Evolutionary conservation across 2,329 filamentous ascomycete genomes (phyloP).

Genomic region (Phaeomoniella chlamydospora): DNA sequence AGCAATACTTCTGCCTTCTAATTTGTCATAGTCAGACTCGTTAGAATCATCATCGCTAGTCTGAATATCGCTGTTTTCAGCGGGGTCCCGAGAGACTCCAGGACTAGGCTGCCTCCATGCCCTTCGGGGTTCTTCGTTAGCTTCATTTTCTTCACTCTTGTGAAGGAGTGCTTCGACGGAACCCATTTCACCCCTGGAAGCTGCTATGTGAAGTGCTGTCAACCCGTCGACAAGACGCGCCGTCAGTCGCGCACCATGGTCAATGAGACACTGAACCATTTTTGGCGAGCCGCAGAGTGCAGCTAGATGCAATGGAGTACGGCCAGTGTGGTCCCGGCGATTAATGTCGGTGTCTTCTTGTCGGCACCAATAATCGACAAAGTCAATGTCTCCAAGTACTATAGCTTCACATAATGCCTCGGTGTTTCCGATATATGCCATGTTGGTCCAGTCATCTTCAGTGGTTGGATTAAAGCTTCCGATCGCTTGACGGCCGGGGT

Average conservation of each 20-base stretch:
- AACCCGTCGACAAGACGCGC: constrained; percentile 64
- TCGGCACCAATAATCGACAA: constrained; percentile 53
- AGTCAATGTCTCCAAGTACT: constrained; percentile 55
- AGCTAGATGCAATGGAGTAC: constrained; percentile 67
- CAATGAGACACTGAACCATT: constrained; percentile 56
- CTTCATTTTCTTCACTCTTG: constrained; percentile 61
- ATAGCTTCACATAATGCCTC: constrained; percentile 67
- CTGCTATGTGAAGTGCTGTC: constrained; percentile 72
- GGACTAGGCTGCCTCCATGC: constrained; percentile 4
- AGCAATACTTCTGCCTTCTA: constrained; percentile 16
- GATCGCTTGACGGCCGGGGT: constrained; percentile 63
- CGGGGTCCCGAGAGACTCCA: neutral
- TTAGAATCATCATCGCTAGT: constrained; percentile 36
- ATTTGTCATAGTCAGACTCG: no score
- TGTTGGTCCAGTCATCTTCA: constrained; percentile 75
- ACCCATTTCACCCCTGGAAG: constrained; percentile 49
- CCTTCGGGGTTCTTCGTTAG: constrained; percentile 23
- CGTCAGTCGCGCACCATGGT: constrained; percentile 58
- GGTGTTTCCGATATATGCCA: constrained; percentile 77
- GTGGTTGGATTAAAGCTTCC: constrained; percentile 68
- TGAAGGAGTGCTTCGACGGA: constrained; percentile 61
- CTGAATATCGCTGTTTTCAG: constrained; percentile 14
- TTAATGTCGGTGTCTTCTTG: constrained; percentile 59
- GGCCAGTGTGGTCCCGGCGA: constrained; percentile 60
- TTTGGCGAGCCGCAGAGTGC: constrained; percentile 52